Evolutionary conservation across 148 eudicot species (phyloP).

Genomic region (Vaccinium darrowii): DNA sequence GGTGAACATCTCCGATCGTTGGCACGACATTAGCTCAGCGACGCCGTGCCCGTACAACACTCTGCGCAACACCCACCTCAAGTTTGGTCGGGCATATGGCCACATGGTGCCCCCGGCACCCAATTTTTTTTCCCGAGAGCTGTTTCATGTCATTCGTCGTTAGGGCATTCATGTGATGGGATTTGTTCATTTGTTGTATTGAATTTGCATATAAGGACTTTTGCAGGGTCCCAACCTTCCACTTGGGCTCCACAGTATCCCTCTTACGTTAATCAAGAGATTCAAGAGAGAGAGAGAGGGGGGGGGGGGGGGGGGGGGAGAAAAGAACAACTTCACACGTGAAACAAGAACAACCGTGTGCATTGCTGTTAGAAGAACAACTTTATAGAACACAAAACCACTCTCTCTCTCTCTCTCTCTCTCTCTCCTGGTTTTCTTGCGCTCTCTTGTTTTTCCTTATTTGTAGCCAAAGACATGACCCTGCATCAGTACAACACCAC

Average conservation of each 20-base stretch:
- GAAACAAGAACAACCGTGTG: slow-evolving; percentile 8
- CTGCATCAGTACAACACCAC: neutral
- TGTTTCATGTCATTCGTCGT: no score
- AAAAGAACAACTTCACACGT: neutral
- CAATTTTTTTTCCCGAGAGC: no score
- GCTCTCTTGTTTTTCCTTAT: neutral
- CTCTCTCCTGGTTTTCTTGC: neutral
- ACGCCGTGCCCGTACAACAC: no score
- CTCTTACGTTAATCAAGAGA: neutral
- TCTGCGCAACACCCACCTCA: no score
- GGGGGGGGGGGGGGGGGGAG: neutral
- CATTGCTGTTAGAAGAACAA: slow-evolving; percentile 10
- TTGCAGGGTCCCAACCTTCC: neutral
- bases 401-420: neutral
- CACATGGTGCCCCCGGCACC: no score
- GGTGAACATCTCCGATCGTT: no score
- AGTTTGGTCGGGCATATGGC: no score
- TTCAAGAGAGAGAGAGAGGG: neutral
- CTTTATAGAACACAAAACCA: neutral
- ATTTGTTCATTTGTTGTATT: no score
- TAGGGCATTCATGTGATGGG: no score
- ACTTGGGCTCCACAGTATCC: neutral
- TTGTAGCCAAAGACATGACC: slow-evolving; percentile 13
- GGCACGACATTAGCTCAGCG: no score
- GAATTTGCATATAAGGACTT: neutral